These are phyloP conservation scores for Chlorella sp. DNA, from an alignment of 139 green algal genomes.

Conservation along the genomic window DNA sequence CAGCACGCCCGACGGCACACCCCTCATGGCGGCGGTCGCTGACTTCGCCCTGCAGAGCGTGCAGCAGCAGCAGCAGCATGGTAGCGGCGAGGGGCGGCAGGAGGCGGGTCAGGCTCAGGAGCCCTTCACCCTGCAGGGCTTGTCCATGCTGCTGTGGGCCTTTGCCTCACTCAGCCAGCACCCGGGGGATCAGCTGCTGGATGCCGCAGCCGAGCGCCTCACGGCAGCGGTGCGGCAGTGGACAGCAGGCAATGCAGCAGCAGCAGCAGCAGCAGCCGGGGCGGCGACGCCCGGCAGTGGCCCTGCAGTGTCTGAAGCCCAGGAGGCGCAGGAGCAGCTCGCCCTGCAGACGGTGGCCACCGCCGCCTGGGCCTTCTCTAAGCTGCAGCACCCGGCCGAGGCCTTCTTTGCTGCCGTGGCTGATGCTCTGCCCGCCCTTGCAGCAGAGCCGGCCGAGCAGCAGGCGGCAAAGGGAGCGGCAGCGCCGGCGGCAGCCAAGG, in stretches of 20 bases:
- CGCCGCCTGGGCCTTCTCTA: neutral
- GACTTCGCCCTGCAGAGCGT: neutral
- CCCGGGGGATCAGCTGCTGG: conserved; percentile 19
- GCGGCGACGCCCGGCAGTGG: neutral
- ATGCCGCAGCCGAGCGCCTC: neutral
- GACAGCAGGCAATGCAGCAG: conserved; percentile 39
- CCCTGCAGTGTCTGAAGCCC: neutral
- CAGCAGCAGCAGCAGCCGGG: neutral
- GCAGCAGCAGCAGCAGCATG: conserved; percentile 6
- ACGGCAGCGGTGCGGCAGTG: neutral
- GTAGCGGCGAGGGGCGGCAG: too few species aligned
- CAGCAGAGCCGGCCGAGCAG: neutral
- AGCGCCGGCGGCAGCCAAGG: neutral
- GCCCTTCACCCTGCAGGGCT: conserved; percentile 31
- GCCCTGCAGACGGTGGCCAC: neutral
- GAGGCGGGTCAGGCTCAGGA: neutral
- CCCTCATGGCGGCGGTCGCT: conserved; percentile 12
- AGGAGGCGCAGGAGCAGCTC: neutral
- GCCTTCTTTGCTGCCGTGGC: neutral
- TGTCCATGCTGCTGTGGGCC: conserved; percentile 47
- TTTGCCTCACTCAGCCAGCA: conserved; percentile 55
- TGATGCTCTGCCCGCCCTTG: neutral
- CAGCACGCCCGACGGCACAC: conserved; percentile 15
- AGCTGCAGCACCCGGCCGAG: neutral
- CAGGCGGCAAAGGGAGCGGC: too few species aligned